A percentile compares a stretch with the other conserved stretches of the same genome.
Evolutionary conservation across 164 flowering plant species (phyloP).

Genomic region (Warburgia ugandensis): DNA sequence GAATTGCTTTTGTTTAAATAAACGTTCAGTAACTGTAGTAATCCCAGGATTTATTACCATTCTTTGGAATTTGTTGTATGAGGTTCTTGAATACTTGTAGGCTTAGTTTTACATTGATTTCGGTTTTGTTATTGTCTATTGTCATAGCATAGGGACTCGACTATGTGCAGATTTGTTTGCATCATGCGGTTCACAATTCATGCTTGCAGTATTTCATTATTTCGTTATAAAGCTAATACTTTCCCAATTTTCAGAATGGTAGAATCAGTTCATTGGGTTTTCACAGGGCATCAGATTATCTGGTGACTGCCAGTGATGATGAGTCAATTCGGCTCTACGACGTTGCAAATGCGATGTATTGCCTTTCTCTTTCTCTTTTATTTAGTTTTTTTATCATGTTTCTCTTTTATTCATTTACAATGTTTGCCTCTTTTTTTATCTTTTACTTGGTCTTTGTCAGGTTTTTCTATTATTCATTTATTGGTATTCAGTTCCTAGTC

Average conservation of each 20-base stretch:
- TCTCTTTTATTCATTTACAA: no score
- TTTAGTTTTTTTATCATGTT: neutral
- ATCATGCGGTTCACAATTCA: no score
- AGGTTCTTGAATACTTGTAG: neutral
- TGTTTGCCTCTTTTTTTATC: no score
- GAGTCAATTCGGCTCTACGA: constrained; percentile 97
- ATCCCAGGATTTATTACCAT: neutral
- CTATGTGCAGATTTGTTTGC: no score
- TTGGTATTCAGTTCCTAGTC: no score
- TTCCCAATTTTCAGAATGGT: constrained; percentile 47
- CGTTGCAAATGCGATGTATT: constrained; percentile 73
- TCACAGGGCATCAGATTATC: constrained; percentile 67
- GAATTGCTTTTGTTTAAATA: no score
- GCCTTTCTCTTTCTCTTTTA: constrained; percentile 6
- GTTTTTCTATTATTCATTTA: no score
- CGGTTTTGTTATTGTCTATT: neutral
- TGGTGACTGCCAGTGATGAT: constrained; percentile 98
- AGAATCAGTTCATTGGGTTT: constrained; percentile 96
- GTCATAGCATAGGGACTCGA: no score
- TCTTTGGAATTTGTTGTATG: neutral
- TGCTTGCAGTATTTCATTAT: no score
- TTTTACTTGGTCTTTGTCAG: no score
- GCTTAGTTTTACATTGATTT: neutral
- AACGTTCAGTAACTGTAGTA: no score
- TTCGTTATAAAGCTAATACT: neutral